Percentiles rank a stretch among this genome's conserved stretches.
These are phyloP conservation scores for Sicyos baderoa DNA, from an alignment of 306 rosid species.

Conservation along the genomic window DNA sequence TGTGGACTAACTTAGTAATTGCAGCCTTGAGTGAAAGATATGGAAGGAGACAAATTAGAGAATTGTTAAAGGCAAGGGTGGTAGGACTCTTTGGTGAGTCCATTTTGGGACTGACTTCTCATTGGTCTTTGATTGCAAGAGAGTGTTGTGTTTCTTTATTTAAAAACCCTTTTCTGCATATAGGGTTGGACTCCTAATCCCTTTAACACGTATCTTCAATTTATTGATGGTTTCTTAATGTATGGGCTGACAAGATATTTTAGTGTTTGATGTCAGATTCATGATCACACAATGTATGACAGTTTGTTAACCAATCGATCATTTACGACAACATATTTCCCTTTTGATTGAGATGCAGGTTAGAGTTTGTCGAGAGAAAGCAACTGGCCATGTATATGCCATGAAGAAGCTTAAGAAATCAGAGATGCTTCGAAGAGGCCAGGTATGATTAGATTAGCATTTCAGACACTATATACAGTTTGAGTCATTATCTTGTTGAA, in stretches of 20 bases:
- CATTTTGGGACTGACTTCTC: too few relatives aligned
- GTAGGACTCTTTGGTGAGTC: not conserved
- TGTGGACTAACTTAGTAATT: not conserved
- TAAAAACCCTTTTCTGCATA: not conserved
- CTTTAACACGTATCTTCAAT: not conserved
- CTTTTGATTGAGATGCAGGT: constrained; percentile 43
- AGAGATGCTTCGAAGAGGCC: constrained; percentile 99
- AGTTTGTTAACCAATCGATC: not conserved
- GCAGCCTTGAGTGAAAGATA: not conserved
- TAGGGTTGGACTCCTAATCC: not conserved
- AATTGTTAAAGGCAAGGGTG: not conserved
- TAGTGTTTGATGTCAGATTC: constrained; percentile 13
- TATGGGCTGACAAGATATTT: not conserved
- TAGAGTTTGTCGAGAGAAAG: constrained; percentile 83
- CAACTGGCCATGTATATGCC: constrained; percentile 87
- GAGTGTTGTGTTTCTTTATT: too few relatives aligned
- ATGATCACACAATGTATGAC: not conserved
- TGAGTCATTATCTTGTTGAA: constrained; percentile 16
- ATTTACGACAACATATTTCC: not conserved
- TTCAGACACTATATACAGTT: not conserved
- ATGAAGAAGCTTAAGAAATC: constrained; percentile 99
- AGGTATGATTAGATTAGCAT: constrained; percentile 35
- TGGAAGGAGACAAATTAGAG: not conserved
- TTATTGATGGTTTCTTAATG: constrained; percentile 1
- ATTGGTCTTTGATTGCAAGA: too few relatives aligned